Evolutionary conservation across 176 grass and related monocot genomes (phyloP), one percentile per base, ranked within the genome.

Genomic region (Puya raimondii): DNA sequence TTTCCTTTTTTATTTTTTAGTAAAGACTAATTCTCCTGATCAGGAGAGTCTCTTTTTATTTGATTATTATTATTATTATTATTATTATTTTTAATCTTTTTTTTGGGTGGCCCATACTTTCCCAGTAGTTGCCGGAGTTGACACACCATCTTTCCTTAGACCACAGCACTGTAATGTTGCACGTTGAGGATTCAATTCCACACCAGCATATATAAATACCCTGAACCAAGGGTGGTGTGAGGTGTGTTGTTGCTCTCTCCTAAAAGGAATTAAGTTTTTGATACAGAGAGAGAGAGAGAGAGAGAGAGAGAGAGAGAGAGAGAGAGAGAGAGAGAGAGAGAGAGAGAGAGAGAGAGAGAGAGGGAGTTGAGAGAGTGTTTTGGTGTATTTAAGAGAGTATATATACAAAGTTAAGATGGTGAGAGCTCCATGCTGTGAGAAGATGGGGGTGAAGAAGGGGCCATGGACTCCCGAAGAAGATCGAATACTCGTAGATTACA

Each of bases 351-450:
- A n/a, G 16, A 59, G 56, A 54, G 16, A 12, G 11, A 54, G 12
- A 15, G 25, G 53, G 71, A 10, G 16, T 22, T 11, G 26, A 69
- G 3, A 58, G 6, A 3, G 4, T 61, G 10, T 16, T 2, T 61
- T 5, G 14, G 2, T 61, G 13, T 61, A 42, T 6, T 42, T 42
- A 42, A 42, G 33, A 42, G 33, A 42, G 4, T 61, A 18, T 10
- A 2, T n/a, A 22, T 10, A 2, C 56, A 11, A 61, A 16, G 16
- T 20, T 10, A 61, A 17, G 49, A 90, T 96, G 91, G 91, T 78
- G 79, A 85, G 91, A 78, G 87, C 91, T 56, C 91, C 87, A 78
- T 96, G 91, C 84, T 96, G 91, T 75, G 91, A 91, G 79, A 91
- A 96, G 84, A 87, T 88, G 91, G 91, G 91, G 8, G 71, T 96